Evolutionary conservation across 176 grass and related monocot genomes (phyloP).

Genomic region (Aegilops bicornis): DNA sequence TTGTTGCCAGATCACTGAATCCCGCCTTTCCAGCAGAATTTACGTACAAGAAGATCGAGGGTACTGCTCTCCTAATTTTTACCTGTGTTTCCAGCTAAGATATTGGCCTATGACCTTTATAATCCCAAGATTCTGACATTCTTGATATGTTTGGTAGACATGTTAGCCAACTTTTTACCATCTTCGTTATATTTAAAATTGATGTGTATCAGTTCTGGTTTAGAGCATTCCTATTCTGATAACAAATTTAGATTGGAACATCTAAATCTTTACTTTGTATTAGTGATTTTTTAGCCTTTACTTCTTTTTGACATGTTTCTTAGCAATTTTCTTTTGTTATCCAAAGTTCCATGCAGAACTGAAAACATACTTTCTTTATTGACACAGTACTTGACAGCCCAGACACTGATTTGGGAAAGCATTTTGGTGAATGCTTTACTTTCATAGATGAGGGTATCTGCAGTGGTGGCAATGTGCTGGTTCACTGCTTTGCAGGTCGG

Average conservation of each 20-base stretch:
- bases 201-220: not conserved
- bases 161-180: not conserved
- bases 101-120: not conserved
- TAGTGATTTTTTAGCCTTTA: constrained; percentile 3
- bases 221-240: not conserved
- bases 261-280: not conserved
- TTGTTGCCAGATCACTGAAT: constrained; percentile 70
- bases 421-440: constrained; percentile 79
- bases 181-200: not conserved
- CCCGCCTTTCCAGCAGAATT: constrained; percentile 74
- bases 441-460: constrained; percentile 83
- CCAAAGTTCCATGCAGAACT: constrained; percentile 21
- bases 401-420: constrained; percentile 52
- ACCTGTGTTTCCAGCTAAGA: constrained; percentile 6
- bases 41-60: constrained; percentile 84
- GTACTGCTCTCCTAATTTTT: constrained; percentile 31
- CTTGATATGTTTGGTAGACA: not conserved
- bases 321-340: constrained; percentile 12
- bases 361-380: constrained; percentile 11
- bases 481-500: constrained; percentile 96
- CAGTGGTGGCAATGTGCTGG: constrained; percentile 62
- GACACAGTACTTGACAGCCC: constrained; percentile 73
- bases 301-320: not conserved
- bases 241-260: not conserved
- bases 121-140: not conserved